These are phyloP conservation scores for Schizothecium vesticola DNA, from an alignment of 495 filamentous ascomycete species.

Conservation along the genomic window DNA sequence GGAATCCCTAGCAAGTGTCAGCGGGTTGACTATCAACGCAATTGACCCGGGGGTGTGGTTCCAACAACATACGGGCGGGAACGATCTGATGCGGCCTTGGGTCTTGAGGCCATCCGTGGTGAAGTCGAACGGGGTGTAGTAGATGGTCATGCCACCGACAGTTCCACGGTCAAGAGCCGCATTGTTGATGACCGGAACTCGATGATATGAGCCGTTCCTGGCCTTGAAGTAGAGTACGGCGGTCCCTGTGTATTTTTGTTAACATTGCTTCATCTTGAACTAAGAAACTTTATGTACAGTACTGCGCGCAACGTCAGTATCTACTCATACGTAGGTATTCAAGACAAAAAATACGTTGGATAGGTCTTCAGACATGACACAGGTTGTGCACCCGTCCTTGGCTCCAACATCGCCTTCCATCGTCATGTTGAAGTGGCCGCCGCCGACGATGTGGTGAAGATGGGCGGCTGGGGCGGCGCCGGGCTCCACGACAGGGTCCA, in stretches of 20 bases:
- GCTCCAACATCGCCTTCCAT: neutral
- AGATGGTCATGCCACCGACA: slow-evolving; percentile 40
- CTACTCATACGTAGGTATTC: no score
- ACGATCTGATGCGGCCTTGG: slow-evolving; percentile 32
- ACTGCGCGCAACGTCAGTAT: neutral
- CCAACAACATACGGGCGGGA: slow-evolving; percentile 32
- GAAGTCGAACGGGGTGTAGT: slow-evolving; percentile 38
- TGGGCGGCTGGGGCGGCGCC: slow-evolving; percentile 32
- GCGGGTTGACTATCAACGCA: neutral
- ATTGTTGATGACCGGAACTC: slow-evolving; percentile 34
- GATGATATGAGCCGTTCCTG: slow-evolving; percentile 39
- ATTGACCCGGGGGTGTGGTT: no score
- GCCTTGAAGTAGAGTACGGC: slow-evolving; percentile 42
- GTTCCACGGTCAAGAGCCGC: slow-evolving; percentile 33
- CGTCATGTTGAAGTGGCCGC: neutral
- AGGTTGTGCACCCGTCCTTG: neutral
- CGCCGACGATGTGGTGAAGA: slow-evolving; percentile 41
- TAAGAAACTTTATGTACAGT: neutral
- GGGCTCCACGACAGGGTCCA: slow-evolving; percentile 36
- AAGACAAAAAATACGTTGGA: no score
- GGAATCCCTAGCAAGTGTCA: slow-evolving; percentile 39
- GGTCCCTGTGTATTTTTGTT: slow-evolving; percentile 21
- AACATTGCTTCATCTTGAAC: neutral
- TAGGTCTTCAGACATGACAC: neutral
- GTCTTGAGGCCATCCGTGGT: slow-evolving; percentile 28